Conservation (phyloP, 2,329 filamentous ascomycete species). For the Colletotrichum australisinense region DNA sequence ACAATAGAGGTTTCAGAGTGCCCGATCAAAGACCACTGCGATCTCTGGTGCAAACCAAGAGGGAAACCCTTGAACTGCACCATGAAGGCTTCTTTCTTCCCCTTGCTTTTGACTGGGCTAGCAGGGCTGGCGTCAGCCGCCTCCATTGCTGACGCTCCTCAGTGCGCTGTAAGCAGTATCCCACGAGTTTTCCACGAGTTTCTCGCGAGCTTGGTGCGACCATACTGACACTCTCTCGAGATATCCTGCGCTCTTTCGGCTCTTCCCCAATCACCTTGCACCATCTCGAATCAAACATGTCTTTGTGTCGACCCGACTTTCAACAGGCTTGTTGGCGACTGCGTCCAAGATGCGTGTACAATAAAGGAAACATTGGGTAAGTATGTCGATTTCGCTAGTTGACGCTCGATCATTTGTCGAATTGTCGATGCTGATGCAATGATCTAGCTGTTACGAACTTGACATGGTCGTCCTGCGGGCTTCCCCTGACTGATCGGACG, state of each 20-base stretch:
- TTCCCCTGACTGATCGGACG: not conserved
- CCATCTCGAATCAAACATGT: slow-evolving; percentile 6
- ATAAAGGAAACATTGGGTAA: not conserved
- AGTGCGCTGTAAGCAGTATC: too few species aligned
- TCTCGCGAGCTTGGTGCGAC: too few species aligned
- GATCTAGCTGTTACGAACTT: not conserved
- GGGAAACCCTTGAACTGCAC: not conserved
- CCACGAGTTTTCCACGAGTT: too few species aligned
- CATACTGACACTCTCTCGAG: too few species aligned
- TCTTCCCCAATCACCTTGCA: not conserved
- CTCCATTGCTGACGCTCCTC: too few species aligned
- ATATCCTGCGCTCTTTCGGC: too few species aligned
- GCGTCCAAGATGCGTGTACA: not conserved
- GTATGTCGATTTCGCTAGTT: not conserved
- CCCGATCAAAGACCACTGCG: not conserved
- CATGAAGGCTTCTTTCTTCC: not conserved
- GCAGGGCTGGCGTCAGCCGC: not conserved
- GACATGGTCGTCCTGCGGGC: not conserved
- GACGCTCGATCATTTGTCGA: not conserved
- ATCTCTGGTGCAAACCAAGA: not conserved
- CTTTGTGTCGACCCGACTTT: slow-evolving; percentile 9
- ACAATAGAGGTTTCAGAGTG: not conserved
- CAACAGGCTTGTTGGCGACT: slow-evolving; percentile 2
- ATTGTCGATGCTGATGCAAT: not conserved
- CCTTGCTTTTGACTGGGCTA: not conserved